Evolutionary conservation across 106 monocot species (phyloP).

Genomic region (Allium cepa): DNA sequence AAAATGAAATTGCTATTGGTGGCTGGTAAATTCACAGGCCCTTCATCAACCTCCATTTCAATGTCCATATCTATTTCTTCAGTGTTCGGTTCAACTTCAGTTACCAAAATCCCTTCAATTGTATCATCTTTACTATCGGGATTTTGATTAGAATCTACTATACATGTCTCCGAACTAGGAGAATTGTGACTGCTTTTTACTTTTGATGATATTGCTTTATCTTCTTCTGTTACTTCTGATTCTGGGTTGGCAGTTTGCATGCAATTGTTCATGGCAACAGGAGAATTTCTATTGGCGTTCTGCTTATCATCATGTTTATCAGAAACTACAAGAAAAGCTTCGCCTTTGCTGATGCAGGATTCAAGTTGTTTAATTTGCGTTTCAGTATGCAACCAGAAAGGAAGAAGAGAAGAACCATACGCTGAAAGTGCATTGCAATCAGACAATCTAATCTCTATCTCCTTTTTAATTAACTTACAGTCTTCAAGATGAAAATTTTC

Average conservation of each 20-base stretch:
- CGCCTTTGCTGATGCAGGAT: conserved; percentile 28
- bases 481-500: neutral
- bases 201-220: neutral
- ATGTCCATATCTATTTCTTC: conserved; percentile 92
- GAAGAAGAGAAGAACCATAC: conserved; percentile 80
- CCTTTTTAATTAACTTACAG: conserved; percentile 43
- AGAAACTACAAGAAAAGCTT: conserved; percentile 19
- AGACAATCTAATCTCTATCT: conserved; percentile 70
- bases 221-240: conserved; percentile 12
- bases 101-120: conserved; percentile 1
- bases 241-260: neutral
- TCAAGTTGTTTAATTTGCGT: conserved; percentile 59
- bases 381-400: conserved; percentile 90
- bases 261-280: neutral
- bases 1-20: too few relatives aligned
- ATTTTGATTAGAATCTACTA: conserved; percentile 6
- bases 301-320: conserved; percentile 3
- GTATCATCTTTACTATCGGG: conserved; percentile 5
- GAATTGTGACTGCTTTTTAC: neutral
- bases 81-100: conserved; percentile 19
- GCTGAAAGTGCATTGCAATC: conserved; percentile 81
- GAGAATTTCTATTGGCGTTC: conserved; percentile 7
- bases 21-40: neutral
- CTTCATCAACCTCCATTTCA: conserved; percentile 99
- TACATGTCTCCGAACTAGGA: neutral